Conservation (phyloP, 2,329 filamentous ascomycete genomes). For the Pseudocercospora vitis region DNA sequence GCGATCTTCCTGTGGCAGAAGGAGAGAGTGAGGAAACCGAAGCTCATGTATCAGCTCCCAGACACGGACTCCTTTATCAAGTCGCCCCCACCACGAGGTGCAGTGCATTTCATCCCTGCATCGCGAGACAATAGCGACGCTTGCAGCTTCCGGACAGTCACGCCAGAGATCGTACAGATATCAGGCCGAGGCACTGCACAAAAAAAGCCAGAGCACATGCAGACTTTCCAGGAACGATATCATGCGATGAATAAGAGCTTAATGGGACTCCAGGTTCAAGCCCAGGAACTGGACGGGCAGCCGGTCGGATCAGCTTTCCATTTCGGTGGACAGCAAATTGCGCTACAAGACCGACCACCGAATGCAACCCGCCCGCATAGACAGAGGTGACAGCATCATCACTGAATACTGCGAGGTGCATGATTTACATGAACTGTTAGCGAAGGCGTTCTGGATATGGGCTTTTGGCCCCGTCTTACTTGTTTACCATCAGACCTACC, state of each 20-base stretch:
- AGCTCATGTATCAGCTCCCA: conserved; percentile 37
- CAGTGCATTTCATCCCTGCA: conserved; percentile 14
- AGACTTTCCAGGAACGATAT: conserved; percentile 14
- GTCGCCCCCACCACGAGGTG: conserved; percentile 19
- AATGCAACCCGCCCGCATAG: conserved; percentile 3
- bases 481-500: no score
- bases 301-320: conserved; percentile 16
- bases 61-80: conserved; percentile 32
- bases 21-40: conserved; percentile 27
- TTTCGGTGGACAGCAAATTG: background rate
- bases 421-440: background rate
- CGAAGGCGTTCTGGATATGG: conserved; percentile 2
- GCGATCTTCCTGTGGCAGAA: conserved; percentile 27
- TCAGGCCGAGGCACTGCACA: conserved; percentile 9
- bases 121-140: conserved; percentile 9
- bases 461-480: background rate
- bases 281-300: conserved; percentile 17
- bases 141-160: conserved; percentile 10
- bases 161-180: conserved; percentile 7
- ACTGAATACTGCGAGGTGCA: background rate
- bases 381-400: background rate
- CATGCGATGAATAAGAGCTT: conserved; percentile 14
- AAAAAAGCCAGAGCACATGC: conserved; percentile 10
- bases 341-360: background rate
- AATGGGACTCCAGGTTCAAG: background rate